Base-by-base conservation (phyloP, 345 rosid genomes). In the Gossypium turneri region DNA sequence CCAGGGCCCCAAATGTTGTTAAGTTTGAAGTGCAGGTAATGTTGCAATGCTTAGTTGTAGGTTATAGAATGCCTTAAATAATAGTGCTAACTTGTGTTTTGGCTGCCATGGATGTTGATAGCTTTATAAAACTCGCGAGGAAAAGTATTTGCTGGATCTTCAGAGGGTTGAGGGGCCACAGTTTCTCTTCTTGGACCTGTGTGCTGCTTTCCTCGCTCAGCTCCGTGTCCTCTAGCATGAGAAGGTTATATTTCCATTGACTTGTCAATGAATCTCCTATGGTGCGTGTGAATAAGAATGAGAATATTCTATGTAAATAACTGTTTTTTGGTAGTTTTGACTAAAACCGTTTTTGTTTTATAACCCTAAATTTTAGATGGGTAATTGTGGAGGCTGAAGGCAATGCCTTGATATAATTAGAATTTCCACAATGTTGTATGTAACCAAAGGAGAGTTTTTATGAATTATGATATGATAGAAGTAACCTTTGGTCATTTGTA, bases 21-120 rank as follows among this genome's bases (percentile, higher is more conserved):
- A 92, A 93, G 89, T 93, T 96, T 78, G 97, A 92, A 85, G 86
- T 93, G 79, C 94, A 95, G 98, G 99, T 93, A 84, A 75, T 65
- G 70, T 56, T 56, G 12, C 27, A 11, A 11, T 67, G 72, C 72
- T 27, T 69, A 29, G 44, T 16, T 51, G 22, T 64, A 51, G 44
- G 17, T 51, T 29, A 17, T 38, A 22, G 25, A 69, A 69, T 68
- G 44, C 44, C 58, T 8, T 45, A 38, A 25, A 50, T 70, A 17
- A 29, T 27, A 29, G 25, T 52, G 45, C 69, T 73, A 7, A 73
- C 11, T n/a, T 60, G 2, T 2, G 44, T n/a, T 41, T 44, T 15
- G 12, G 27, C 52, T 65, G 38, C 52, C 43, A 44, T 25, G 29
- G 61, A 27, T 73, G 53, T 75, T 67, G 10, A 80, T 93, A 94